Evolutionary conservation across 1,139 yeast genomes (phyloP).

Genomic region (Scheffersomyces quercinus): DNA sequence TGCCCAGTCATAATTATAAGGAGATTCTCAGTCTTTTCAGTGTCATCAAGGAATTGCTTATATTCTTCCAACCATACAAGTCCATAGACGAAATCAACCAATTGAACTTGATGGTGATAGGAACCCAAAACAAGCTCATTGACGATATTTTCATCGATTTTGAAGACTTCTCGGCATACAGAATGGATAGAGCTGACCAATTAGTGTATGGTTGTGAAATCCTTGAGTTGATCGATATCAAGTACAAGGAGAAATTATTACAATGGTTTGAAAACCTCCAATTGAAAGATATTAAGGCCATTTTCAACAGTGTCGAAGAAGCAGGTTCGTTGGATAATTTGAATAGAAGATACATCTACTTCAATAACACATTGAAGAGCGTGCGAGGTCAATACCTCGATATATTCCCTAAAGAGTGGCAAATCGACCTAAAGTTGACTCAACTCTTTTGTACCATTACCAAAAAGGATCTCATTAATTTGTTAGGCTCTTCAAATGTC

Average conservation of each 20-base stretch:
- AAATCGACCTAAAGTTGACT: conserved; percentile 61
- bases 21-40: conserved; percentile 69
- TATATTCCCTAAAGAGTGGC: conserved; percentile 74
- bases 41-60: conserved; percentile 77
- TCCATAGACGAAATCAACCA: conserved; percentile 80
- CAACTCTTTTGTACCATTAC: conserved; percentile 69
- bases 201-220: conserved; percentile 68
- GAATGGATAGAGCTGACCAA: conserved; percentile 24
- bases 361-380: conserved; percentile 66
- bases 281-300: conserved; percentile 70
- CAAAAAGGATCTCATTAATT: conserved; percentile 54
- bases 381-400: conserved; percentile 53
- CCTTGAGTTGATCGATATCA: conserved; percentile 64
- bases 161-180: conserved; percentile 42
- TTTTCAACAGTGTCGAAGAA: conserved; percentile 79
- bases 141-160: conserved; percentile 78
- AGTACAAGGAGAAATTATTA: conserved; percentile 61
- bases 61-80: conserved; percentile 77
- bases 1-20: conserved; percentile 52
- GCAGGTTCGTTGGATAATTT: conserved; percentile 93
- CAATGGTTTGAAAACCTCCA: conserved; percentile 76
- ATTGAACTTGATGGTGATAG: conserved; percentile 61
- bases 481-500: conserved; percentile 10
- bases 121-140: conserved; percentile 63
- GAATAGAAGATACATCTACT: conserved; percentile 76